These are phyloP conservation scores for Canariomyces notabilis DNA, from an alignment of 2,329 filamentous ascomycete genomes.

Conservation along the genomic window DNA sequence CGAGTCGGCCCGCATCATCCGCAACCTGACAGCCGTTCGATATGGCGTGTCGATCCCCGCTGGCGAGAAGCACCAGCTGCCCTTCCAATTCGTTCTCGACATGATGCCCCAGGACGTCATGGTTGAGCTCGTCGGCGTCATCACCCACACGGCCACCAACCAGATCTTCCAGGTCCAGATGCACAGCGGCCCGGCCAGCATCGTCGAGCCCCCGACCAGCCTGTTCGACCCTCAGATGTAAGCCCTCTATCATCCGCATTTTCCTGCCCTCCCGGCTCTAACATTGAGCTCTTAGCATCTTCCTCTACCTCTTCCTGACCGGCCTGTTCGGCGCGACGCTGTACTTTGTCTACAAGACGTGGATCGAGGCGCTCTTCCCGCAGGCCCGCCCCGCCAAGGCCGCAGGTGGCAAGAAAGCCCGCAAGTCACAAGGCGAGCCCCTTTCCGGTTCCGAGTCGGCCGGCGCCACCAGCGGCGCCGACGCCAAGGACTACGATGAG, in stretches of 20 bases:
- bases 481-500: constrained; percentile 71
- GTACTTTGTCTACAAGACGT: constrained; percentile 98
- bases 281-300: constrained; percentile 59
- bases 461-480: constrained; percentile 61
- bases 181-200: constrained; percentile 75
- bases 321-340: constrained; percentile 71
- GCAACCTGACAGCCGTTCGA: constrained; percentile 75
- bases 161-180: constrained; percentile 70
- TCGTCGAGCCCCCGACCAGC: constrained; percentile 87
- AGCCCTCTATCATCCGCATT: too few relatives aligned
- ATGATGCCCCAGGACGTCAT: constrained; percentile 87
- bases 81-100: constrained; percentile 83
- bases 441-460: constrained; percentile 68
- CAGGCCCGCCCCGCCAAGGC: constrained; percentile 63
- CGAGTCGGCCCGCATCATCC: constrained; percentile 56
- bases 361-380: constrained; percentile 93
- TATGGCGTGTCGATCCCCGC: constrained; percentile 71
- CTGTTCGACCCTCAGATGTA: constrained; percentile 96
- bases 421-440: constrained; percentile 58
- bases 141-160: constrained; percentile 58
- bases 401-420: constrained; percentile 55
- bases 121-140: constrained; percentile 69
- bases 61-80: constrained; percentile 69
- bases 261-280: constrained; percentile 1
- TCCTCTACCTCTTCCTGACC: constrained; percentile 90